Base-by-base conservation (phyloP, 257 asterid species). In the Plantago major region DNA sequence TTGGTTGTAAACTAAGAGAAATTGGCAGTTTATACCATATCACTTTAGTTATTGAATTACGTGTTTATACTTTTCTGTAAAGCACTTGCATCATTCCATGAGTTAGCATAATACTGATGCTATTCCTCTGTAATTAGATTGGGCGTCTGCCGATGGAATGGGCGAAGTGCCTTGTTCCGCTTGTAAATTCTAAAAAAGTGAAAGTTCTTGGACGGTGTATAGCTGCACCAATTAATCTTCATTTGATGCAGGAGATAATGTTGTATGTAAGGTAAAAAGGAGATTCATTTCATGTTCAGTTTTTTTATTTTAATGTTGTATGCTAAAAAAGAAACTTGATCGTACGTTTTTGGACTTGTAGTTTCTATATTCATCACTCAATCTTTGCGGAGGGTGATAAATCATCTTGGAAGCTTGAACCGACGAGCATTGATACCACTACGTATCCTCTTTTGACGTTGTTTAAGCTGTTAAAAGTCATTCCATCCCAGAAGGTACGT, bases 61-160 rank as follows among this genome's bases (percentile, higher is more conserved):
- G 10, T 10, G 37, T 1, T 52, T 22, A 22, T 22, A 22, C 26
- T 2, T 22, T 22, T 22, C 26, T 22, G 26, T 22, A 22, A 22
- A 22, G 26, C 1, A 2, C 26, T 22, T 22, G 26, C 26, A 22
- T 22, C 26, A 22, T n/a, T n/a, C n/a, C n/a, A n/a, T n/a, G n/a
- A n/a, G n/a, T n/a, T 2, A 22, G 26, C 26, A 22, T 22, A 22
- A 22, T 22, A n/a, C n/a, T n/a, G 58, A 11, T 11, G 4, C n/a
- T 40, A 15, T 61, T 69, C 18, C 68, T 54, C 38, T 45, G 16
- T 61, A 18, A 38, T 63, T 69, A 90, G 95, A 81, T 90, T 74
- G 97, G 95, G 4, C 86, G 92, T 13, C 86, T 90, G 70, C 95
- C 95, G 17, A 87, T 80, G 94, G 97, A 87, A 74, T 90, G 97